Percentiles rank a stretch among this genome's conserved stretches.
phyloP scores from a whole-genome alignment of 1,284 basidiomycete species.

The Heterobasidion parviporum region DNA sequence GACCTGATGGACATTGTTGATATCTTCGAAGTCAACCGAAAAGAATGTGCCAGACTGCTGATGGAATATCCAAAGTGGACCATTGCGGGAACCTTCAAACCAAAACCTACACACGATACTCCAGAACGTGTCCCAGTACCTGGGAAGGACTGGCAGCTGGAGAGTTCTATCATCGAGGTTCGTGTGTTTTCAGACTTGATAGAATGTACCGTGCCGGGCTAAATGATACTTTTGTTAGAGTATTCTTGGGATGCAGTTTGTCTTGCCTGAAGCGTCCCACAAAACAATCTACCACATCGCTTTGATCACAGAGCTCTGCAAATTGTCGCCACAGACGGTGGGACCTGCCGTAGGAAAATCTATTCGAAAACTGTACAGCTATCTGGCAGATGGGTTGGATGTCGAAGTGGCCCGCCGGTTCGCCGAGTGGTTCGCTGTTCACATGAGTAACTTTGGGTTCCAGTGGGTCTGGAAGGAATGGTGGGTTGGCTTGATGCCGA shows the following conservation, averaged over 20 bases:
- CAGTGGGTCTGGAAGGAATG: slow-evolving; percentile 99
- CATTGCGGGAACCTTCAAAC: slow-evolving; percentile 77
- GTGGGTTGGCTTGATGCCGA: slow-evolving; percentile 34
- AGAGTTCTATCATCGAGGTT: slow-evolving; percentile 77
- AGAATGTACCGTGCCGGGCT: not conserved
- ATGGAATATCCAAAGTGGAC: slow-evolving; percentile 88
- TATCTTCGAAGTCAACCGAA: slow-evolving; percentile 94
- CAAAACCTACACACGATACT: slow-evolving; percentile 39
- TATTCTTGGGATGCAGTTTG: slow-evolving; percentile 68
- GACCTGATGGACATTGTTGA: slow-evolving; percentile 80
- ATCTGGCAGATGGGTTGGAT: slow-evolving; percentile 78
- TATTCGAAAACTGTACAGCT: slow-evolving; percentile 78
- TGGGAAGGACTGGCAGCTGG: slow-evolving; percentile 69
- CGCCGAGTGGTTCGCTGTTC: slow-evolving; percentile 92
- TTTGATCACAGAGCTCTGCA: slow-evolving; percentile 91
- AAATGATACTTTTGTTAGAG: slow-evolving; percentile 18
- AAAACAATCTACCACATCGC: slow-evolving; percentile 84
- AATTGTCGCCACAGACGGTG: slow-evolving; percentile 83
- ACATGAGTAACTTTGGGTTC: slow-evolving; percentile 98
- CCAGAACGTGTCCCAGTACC: slow-evolving; percentile 35
- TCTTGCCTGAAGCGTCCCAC: slow-evolving; percentile 72
- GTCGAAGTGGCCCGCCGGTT: slow-evolving; percentile 77
- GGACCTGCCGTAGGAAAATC: slow-evolving; percentile 96
- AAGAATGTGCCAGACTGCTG: slow-evolving; percentile 85
- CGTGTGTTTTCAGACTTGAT: slow-evolving; percentile 3